A percentile compares a stretch with the other conserved stretches of the same genome.
Conservation (phyloP, 2,329 filamentous ascomycete genomes). For the Raffaelea arxii region DNA sequence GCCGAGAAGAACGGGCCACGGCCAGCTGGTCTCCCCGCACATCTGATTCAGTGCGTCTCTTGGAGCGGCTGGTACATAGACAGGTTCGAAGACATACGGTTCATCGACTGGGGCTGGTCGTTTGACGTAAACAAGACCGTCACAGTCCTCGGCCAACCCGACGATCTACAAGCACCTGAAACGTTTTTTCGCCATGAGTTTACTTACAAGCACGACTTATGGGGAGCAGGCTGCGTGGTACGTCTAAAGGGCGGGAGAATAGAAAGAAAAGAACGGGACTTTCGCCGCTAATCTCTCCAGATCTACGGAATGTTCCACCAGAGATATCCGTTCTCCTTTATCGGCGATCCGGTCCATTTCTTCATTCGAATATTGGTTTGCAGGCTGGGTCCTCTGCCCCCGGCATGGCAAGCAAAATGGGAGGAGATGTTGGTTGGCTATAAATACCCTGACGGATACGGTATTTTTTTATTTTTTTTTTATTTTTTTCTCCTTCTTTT, state of each 20-base stretch:
- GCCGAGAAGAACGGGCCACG: neutral
- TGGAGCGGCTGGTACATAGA: neutral
- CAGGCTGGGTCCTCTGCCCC: neutral
- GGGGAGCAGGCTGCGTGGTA: constrained; percentile 1
- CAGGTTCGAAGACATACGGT: neutral
- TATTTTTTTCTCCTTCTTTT: neutral
- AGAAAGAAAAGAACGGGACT: neutral
- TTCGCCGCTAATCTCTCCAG: neutral
- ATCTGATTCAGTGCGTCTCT: neutral
- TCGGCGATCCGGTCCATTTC: neutral
- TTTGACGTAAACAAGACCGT: neutral
- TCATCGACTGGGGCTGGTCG: neutral
- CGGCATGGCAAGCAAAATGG: neutral
- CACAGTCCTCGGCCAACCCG: neutral
- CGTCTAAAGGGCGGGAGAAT: neutral
- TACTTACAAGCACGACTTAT: neutral
- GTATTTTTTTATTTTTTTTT: neutral
- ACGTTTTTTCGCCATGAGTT: neutral
- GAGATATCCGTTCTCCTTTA: neutral
- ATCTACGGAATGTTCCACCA: neutral
- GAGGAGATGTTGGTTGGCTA: neutral
- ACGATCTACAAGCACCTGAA: neutral
- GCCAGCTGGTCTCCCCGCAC: neutral
- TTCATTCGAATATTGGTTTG: constrained; percentile 1
- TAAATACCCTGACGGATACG: neutral